Evolutionary conservation across 768 basidiomycete species (phyloP).

Genomic region (Pisolithus sp.): DNA sequence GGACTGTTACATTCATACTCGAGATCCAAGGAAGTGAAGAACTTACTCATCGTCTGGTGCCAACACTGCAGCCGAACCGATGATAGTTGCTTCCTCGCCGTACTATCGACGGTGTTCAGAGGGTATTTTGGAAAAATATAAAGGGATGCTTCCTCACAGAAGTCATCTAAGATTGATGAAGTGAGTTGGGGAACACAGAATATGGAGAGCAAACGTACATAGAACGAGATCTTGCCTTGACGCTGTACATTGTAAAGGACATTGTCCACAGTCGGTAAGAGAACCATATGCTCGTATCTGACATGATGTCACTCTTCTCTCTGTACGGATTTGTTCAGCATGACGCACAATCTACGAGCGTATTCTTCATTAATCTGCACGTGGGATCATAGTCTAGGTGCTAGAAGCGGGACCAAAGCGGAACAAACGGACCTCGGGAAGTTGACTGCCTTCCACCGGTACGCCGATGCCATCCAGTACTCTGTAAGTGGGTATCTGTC

Average conservation of each 20-base stretch:
- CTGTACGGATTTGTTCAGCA: neutral
- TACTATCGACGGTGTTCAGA: slow-evolving; percentile 38
- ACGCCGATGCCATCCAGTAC: slow-evolving; percentile 77
- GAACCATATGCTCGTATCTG: slow-evolving; percentile 74
- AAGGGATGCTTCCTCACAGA: slow-evolving; percentile 44
- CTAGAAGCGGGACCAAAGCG: neutral
- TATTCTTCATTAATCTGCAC: slow-evolving; percentile 59
- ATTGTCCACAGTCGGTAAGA: slow-evolving; percentile 80
- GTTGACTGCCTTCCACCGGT: slow-evolving; percentile 62
- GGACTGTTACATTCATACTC: slow-evolving; percentile 5
- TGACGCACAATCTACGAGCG: slow-evolving; percentile 54
- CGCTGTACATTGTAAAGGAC: slow-evolving; percentile 88
- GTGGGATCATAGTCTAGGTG: neutral
- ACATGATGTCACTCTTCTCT: neutral
- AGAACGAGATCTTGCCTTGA: slow-evolving; percentile 90
- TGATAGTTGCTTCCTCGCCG: slow-evolving; percentile 87
- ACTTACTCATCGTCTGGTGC: slow-evolving; percentile 79
- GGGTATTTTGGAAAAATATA: neutral
- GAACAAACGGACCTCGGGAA: slow-evolving; percentile 57
- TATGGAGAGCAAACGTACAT: slow-evolving; percentile 43
- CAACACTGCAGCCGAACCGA: slow-evolving; percentile 85
- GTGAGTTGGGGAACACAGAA: slow-evolving; percentile 1
- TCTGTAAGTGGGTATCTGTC: slow-evolving; percentile 79
- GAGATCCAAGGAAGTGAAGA: neutral
- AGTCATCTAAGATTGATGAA: slow-evolving; percentile 58